Percentiles rank a stretch among this genome's conserved stretches.
These are phyloP conservation scores for Erythrophleum ivorense DNA, from an alignment of 331 rosid genomes.

Conservation along the genomic window DNA sequence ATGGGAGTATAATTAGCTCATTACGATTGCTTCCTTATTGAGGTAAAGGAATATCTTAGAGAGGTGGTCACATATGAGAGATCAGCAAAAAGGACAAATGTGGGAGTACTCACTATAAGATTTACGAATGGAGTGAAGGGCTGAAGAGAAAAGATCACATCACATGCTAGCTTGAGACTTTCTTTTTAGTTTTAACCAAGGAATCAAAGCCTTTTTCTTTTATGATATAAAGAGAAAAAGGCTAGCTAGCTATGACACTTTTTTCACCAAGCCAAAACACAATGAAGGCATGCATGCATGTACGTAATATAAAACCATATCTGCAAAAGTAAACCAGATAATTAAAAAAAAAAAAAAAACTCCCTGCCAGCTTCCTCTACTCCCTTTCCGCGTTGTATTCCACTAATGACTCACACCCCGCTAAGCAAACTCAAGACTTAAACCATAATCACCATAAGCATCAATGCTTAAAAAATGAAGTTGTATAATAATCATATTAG, in stretches of 20 bases:
- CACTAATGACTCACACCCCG: slow-evolving; percentile 44
- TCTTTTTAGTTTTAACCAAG: slow-evolving; percentile 26
- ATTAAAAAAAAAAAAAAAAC: background rate
- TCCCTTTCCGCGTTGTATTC: slow-evolving; percentile 62
- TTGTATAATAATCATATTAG: too few relatives aligned
- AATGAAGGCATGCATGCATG: slow-evolving; percentile 45
- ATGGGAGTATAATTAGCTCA: too few relatives aligned
- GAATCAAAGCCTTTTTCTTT: slow-evolving; percentile 30
- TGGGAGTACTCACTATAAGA: too few relatives aligned
- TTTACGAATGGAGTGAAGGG: too few relatives aligned
- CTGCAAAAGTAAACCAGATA: slow-evolving; percentile 1
- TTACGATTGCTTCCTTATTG: too few relatives aligned
- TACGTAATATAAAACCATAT: background rate
- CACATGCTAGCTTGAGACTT: background rate
- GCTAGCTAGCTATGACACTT: background rate
- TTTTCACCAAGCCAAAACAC: background rate
- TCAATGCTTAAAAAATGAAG: too few relatives aligned
- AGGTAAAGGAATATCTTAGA: too few relatives aligned
- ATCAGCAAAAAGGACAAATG: too few relatives aligned
- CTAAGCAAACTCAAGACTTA: slow-evolving; percentile 40
- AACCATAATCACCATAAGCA: background rate
- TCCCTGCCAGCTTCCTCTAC: background rate
- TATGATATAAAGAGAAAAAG: background rate
- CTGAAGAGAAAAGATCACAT: background rate
- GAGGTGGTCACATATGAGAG: background rate